Percentiles rank a stretch among this genome's conserved stretches.
These are phyloP conservation scores for Elsinoe arachidis DNA, from an alignment of 2,329 filamentous ascomycete species.

Conservation along the genomic window DNA sequence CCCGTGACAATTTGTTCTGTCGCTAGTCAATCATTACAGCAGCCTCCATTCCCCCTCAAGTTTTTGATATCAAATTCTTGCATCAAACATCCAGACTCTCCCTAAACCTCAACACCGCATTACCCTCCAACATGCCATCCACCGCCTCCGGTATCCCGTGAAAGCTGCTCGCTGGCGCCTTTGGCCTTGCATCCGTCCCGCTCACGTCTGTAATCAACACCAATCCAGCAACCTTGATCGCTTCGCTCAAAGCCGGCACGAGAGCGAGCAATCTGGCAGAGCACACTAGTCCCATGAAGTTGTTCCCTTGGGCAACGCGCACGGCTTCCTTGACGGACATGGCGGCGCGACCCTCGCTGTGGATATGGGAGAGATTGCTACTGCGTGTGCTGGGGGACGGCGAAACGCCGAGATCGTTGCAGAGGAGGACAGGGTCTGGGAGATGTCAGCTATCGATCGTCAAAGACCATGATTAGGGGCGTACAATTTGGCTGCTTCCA, in stretches of 20 bases:
- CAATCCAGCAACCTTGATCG: constrained; percentile 88
- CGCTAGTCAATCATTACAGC: not conserved
- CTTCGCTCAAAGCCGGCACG: constrained; percentile 82
- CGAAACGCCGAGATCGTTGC: constrained; percentile 63
- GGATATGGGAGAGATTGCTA: constrained; percentile 6
- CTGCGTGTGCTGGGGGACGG: not conserved
- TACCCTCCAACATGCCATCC: constrained; percentile 75
- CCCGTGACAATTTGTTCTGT: no score
- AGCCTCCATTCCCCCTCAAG: not conserved
- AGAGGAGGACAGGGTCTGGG: constrained; percentile 78
- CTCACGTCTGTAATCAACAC: constrained; percentile 82
- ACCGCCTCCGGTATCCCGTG: constrained; percentile 65
- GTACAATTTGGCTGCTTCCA: constrained; percentile 97
- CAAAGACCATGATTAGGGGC: constrained; percentile 22
- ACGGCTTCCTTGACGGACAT: constrained; percentile 93
- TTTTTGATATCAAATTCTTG: no score
- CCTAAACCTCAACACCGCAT: constrained; percentile 86
- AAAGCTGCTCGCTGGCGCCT: constrained; percentile 41
- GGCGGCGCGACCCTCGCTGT: constrained; percentile 59
- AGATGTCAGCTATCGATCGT: constrained; percentile 15
- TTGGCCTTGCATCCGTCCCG: constrained; percentile 28
- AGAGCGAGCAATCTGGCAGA: constrained; percentile 80
- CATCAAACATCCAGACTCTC: constrained; percentile 59
- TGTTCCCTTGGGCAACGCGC: constrained; percentile 86
- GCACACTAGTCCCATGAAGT: constrained; percentile 95